A percentile compares a stretch with the other conserved stretches of the same genome.
Evolutionary conservation across 257 asterid genomes (phyloP).

Genomic region (Penstemon eatonii): DNA sequence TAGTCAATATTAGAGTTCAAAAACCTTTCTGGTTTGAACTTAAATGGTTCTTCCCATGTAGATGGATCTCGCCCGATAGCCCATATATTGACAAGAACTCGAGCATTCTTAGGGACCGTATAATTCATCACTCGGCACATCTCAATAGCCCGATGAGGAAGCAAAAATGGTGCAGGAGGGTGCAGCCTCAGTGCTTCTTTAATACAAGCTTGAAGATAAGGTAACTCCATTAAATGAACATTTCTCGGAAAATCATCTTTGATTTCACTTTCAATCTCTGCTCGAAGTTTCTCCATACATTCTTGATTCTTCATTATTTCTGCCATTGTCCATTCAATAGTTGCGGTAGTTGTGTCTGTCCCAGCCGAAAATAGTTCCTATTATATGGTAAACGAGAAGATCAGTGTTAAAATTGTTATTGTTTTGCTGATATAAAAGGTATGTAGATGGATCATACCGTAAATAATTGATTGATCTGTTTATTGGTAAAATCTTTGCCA

Average conservation of each 20-base stretch:
- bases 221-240: constrained; percentile 16
- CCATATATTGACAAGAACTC: constrained; percentile 35
- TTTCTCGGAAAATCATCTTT: constrained; percentile 15
- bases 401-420: background rate
- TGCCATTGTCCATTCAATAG: constrained; percentile 35
- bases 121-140: constrained; percentile 35
- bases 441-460: constrained; percentile 24
- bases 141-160: constrained; percentile 35
- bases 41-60: constrained; percentile 40
- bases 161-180: constrained; percentile 43
- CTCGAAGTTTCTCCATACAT: constrained; percentile 15
- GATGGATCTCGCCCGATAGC: constrained; percentile 39
- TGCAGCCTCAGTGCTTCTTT: constrained; percentile 50
- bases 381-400: background rate
- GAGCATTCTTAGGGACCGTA: constrained; percentile 37
- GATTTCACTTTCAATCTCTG: constrained; percentile 27
- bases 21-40: constrained; percentile 43
- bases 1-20: constrained; percentile 33
- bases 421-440: background rate
- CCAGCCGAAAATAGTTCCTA: constrained; percentile 47
- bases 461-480: constrained; percentile 37
- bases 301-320: constrained; percentile 32
- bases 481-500: constrained; percentile 30
- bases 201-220: constrained; percentile 40
- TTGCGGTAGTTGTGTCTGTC: constrained; percentile 42